Conservation (phyloP, 2,329 filamentous ascomycete genomes). For the Beauveria sp. region DNA sequence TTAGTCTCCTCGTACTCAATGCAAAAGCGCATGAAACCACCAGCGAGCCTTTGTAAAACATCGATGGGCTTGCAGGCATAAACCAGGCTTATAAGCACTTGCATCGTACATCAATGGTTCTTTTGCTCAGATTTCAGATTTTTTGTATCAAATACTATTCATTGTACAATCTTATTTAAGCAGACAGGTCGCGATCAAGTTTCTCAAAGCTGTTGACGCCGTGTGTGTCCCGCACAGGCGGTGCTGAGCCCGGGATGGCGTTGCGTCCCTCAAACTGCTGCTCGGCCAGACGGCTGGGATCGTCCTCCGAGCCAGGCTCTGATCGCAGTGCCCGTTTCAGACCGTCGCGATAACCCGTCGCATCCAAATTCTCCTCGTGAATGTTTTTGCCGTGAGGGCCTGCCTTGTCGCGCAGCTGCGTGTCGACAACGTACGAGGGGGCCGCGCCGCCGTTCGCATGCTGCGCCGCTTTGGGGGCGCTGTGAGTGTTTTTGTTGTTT, state of each 20-base stretch:
- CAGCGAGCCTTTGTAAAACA: not conserved
- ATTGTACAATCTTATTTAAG: not conserved
- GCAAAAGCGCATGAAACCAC: not conserved
- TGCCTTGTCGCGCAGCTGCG: constrained; percentile 22
- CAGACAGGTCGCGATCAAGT: not conserved
- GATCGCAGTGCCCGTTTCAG: constrained; percentile 30
- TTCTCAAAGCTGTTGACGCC: not conserved
- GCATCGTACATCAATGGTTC: not conserved
- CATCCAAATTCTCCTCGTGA: constrained; percentile 28
- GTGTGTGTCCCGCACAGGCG: not conserved
- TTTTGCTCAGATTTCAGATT: too few species aligned
- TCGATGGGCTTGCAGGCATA: not conserved
- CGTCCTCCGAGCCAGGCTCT: constrained; percentile 39
- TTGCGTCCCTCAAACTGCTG: constrained; percentile 27
- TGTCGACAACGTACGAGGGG: constrained; percentile 30
- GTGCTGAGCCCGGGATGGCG: not conserved
- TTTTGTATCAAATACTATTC: not conserved
- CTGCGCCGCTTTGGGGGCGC: constrained; percentile 11
- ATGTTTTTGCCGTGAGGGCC: constrained; percentile 38
- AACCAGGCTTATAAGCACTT: not conserved
- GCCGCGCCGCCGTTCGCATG: constrained; percentile 21
- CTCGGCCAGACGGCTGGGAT: constrained; percentile 40
- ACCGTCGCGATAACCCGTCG: constrained; percentile 26
- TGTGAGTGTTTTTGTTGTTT: not conserved
- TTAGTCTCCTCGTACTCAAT: too few species aligned